phyloP scores from a whole-genome alignment of 164 flowering plant genomes.

The Stephania japonica region DNA sequence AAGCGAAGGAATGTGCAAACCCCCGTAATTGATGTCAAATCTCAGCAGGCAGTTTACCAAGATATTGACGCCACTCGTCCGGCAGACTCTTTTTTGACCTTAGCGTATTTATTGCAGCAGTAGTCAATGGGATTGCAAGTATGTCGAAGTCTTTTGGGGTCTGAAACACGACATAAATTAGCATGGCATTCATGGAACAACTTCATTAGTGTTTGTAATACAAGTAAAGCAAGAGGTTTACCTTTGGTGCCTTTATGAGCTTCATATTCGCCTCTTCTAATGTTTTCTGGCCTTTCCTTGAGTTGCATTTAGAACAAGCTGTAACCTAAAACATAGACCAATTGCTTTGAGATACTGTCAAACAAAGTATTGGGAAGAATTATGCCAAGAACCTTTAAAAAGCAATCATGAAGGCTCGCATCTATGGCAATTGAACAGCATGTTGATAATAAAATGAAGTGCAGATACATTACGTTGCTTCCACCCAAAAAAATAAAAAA shows the following conservation, averaged over 20 bases:
- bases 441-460: too few species aligned
- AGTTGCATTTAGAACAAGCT: constrained; percentile 90
- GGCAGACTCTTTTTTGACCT: constrained; percentile 58
- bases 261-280: constrained; percentile 84
- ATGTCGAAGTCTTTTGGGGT: constrained; percentile 83
- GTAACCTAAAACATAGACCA: constrained; percentile 50
- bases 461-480: too few species aligned
- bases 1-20: constrained; percentile 15
- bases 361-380: not conserved
- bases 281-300: constrained; percentile 81
- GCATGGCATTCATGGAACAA: not conserved
- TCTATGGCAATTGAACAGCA: not conserved
- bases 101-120: constrained; percentile 57
- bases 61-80: constrained; percentile 82
- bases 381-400: not conserved
- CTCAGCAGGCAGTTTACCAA: constrained; percentile 34
- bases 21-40: constrained; percentile 18
- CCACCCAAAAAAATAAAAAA: too few species aligned
- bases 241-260: constrained; percentile 76
- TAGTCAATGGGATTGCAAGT: constrained; percentile 77
- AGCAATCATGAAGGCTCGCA: not conserved
- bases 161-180: constrained; percentile 31
- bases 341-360: not conserved
- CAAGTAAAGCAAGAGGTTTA: constrained; percentile 12
- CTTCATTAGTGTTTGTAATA: not conserved